A percentile compares a stretch with the other conserved stretches of the same genome.
Conservation (phyloP, 441 rosid species). For the Croton laevigatus region DNA sequence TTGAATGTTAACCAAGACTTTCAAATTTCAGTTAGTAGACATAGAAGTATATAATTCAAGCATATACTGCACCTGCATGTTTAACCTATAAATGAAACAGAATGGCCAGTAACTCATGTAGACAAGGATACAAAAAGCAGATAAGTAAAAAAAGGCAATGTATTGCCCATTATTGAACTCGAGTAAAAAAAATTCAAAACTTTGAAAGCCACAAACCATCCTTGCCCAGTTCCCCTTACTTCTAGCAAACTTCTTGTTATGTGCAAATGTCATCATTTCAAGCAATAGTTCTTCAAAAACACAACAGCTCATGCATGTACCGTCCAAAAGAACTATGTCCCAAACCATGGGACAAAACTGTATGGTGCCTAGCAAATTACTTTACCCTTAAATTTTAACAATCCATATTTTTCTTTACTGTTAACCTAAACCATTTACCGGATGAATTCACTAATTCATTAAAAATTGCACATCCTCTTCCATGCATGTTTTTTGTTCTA, state of each 20-base stretch:
- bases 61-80: not conserved
- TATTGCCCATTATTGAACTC: not conserved
- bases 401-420: not conserved
- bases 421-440: conserved; percentile 1
- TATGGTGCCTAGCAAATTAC: conserved; percentile 12
- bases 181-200: not conserved
- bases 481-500: not conserved
- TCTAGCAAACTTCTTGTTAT: not conserved
- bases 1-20: not conserved
- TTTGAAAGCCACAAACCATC: conserved; percentile 5
- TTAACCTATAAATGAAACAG: not conserved
- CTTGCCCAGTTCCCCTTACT: conserved; percentile 8
- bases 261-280: not conserved
- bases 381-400: not conserved
- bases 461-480: not conserved
- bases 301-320: conserved; percentile 3
- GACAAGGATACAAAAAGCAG: not conserved
- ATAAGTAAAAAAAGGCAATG: too few species aligned
- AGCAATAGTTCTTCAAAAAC: conserved; percentile 7
- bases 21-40: not conserved
- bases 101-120: too few species aligned
- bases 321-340: not conserved
- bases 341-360: conserved; percentile 7
- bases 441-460: conserved; percentile 3
- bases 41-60: not conserved